Percentiles rank a stretch among this genome's conserved stretches.
phyloP scores from a whole-genome alignment of 768 basidiomycete species.

The Kockovaella imperatae region DNA sequence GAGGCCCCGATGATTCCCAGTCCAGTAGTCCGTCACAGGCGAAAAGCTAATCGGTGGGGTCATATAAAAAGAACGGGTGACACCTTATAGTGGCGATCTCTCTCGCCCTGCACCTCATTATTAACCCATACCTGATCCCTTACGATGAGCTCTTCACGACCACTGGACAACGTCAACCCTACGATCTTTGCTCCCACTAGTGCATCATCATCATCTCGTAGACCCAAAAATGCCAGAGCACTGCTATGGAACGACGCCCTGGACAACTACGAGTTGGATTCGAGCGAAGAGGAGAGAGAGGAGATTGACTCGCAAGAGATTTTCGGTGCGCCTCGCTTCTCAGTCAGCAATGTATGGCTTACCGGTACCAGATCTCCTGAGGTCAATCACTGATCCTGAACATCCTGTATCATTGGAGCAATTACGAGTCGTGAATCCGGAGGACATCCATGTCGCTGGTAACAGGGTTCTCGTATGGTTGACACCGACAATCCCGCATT shows the following conservation, averaged over 20 bases:
- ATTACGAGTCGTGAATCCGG: conserved; percentile 83
- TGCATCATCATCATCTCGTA: conserved; percentile 38
- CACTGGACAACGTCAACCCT: conserved; percentile 74
- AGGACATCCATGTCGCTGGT: conserved; percentile 61
- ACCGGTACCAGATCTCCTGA: conserved; percentile 63
- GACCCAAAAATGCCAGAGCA: conserved; percentile 45
- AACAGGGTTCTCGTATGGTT: conserved; percentile 77
- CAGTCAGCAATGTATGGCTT: background rate
- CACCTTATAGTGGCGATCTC: no score
- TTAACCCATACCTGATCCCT: no score
- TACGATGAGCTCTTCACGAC: conserved; percentile 29
- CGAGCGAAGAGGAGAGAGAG: conserved; percentile 45
- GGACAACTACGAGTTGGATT: conserved; percentile 44
- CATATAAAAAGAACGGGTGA: no score
- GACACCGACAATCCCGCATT: conserved; percentile 95
- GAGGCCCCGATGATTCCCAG: no score
- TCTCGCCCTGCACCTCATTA: no score
- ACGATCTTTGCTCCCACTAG: conserved; percentile 55
- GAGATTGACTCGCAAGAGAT: conserved; percentile 84
- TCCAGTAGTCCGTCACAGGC: no score
- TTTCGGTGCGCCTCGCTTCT: conserved; percentile 56
- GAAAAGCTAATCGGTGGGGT: no score
- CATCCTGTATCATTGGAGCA: conserved; percentile 88
- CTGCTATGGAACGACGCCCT: conserved; percentile 47
- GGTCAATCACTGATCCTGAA: conserved; percentile 89